Percentiles rank a stretch among this genome's conserved stretches.
Conservation (phyloP, 2,329 filamentous ascomycete species). For the Calcarisporium arbuscula region DNA sequence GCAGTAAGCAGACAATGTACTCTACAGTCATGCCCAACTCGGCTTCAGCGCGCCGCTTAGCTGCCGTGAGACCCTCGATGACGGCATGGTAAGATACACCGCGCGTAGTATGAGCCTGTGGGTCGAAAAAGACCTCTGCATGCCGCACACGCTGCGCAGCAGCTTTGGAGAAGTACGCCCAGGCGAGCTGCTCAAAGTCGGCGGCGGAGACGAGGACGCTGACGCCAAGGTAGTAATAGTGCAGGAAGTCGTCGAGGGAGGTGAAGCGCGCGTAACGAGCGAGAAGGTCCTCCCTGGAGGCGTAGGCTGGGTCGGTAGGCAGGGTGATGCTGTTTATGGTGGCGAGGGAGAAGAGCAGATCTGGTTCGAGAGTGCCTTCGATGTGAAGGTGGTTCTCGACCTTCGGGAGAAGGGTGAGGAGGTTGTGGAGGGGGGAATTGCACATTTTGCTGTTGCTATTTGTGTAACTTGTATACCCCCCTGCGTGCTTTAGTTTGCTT, state of each 20-base stretch:
- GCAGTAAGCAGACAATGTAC: constrained; percentile 66
- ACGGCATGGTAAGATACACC: constrained; percentile 59
- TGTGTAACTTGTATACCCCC: too few species aligned
- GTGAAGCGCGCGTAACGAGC: constrained; percentile 61
- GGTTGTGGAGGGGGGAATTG: constrained; percentile 41
- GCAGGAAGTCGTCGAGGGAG: constrained; percentile 69
- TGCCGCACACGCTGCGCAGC: constrained; percentile 60
- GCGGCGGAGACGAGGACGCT: constrained; percentile 54
- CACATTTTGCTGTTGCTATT: too few species aligned
- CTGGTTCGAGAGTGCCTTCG: constrained; percentile 66
- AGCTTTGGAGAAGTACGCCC: constrained; percentile 63
- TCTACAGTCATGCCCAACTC: constrained; percentile 59
- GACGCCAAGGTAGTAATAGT: constrained; percentile 75
- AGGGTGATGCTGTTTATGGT: constrained; percentile 58
- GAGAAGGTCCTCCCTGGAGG: constrained; percentile 50
- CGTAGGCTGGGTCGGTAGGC: constrained; percentile 53
- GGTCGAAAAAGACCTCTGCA: constrained; percentile 76
- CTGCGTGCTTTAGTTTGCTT: too few species aligned
- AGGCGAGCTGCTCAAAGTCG: constrained; percentile 70
- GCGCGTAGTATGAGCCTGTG: constrained; percentile 63
- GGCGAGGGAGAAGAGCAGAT: constrained; percentile 64
- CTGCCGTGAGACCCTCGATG: constrained; percentile 55
- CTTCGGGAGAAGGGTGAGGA: constrained; percentile 64
- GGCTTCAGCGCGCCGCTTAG: constrained; percentile 50
- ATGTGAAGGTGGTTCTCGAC: constrained; percentile 79